A percentile compares a stretch with the other conserved stretches of the same genome.
Evolutionary conservation across 2,329 filamentous ascomycete genomes (phyloP).

Genomic region (Lecanoromycetidae sp.): DNA sequence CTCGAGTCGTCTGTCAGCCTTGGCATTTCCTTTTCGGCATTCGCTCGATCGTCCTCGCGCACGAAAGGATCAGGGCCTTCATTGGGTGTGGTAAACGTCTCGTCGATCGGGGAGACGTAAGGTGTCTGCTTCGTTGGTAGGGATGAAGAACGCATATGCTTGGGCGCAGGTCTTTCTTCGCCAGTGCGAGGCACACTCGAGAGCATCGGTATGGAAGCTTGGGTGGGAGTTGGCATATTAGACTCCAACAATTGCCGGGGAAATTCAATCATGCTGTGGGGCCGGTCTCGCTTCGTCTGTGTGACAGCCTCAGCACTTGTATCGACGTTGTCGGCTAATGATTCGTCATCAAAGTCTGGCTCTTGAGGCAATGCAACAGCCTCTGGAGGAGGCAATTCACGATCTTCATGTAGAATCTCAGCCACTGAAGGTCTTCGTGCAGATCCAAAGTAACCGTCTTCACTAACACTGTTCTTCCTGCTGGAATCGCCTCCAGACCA

Average conservation of each 20-base stretch:
- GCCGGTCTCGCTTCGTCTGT: constrained; percentile 5
- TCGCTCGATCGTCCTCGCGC: background rate
- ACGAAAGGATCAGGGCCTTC: constrained; percentile 11
- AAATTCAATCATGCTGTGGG: constrained; percentile 14
- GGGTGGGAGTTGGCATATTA: background rate
- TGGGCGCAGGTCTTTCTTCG: background rate
- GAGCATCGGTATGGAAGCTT: background rate
- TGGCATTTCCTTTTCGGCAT: constrained; percentile 13
- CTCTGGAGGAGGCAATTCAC: constrained; percentile 25
- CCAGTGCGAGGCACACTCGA: background rate
- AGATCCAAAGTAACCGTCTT: constrained; percentile 24
- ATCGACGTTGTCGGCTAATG: background rate
- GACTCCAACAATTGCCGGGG: background rate
- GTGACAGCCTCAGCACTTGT: background rate
- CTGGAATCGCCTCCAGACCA: constrained; percentile 19
- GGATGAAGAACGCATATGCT: constrained; percentile 12
- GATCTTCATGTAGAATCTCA: constrained; percentile 19
- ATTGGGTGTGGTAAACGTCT: constrained; percentile 13
- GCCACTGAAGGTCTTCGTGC: constrained; percentile 13
- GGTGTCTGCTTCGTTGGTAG: constrained; percentile 7
- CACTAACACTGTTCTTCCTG: constrained; percentile 29
- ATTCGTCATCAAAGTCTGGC: constrained; percentile 13
- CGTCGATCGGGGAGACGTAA: constrained; percentile 12
- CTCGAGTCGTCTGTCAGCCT: constrained; percentile 13
- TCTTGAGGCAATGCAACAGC: constrained; percentile 18